Evolutionary conservation across 805 yeast genomes (phyloP), one percentile per base, ranked within the genome.

Genomic region (Yamadazyma sp.): DNA sequence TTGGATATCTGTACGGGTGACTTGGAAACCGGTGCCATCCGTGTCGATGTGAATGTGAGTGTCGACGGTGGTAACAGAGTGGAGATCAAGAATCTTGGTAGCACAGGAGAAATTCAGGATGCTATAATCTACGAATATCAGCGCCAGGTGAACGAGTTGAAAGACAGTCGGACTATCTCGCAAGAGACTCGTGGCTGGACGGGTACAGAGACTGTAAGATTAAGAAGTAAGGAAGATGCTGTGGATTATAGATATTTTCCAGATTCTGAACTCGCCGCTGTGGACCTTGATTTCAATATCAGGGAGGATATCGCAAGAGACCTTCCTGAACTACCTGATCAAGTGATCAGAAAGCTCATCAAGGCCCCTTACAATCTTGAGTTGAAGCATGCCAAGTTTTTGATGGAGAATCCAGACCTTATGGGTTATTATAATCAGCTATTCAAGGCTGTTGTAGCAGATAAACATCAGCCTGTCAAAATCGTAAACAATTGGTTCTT

Each of bases 1-100:
- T 57, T 88, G 35, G 78, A 75, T 4, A 77, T 93, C 1, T 88
- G 95, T 47, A 72, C 91, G 0, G 98, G 96, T 11, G 96, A 90
- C 48, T 69, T 93, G 54, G 98, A 93, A 54, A 79, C 89, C 1
- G 99, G 99, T 5, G 93, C 97, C 0, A 83, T 93, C 74, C 72
- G 99, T 52, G 93, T 91, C 4, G 99, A 93, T 54, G 98, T 88
- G 7, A 93, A 93, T 48, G 74, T 93, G n/a, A 84, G 95, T 16
- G 80, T 91, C 5, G 77, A 78, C 44, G 75, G 73, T 12, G 79
- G 82, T 39, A 71, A 79, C 28, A 62, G 98, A 42, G 88, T 91
- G 15, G 99, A 93, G 52, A 73, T 93, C 51, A 93, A 93, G 57
- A 93, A 93, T 58, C 64, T 93, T 49, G 84, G 95, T 7, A 86